Evolutionary conservation across 2,329 filamentous ascomycete species (phyloP).

Genomic region (Didymella glomerata): DNA sequence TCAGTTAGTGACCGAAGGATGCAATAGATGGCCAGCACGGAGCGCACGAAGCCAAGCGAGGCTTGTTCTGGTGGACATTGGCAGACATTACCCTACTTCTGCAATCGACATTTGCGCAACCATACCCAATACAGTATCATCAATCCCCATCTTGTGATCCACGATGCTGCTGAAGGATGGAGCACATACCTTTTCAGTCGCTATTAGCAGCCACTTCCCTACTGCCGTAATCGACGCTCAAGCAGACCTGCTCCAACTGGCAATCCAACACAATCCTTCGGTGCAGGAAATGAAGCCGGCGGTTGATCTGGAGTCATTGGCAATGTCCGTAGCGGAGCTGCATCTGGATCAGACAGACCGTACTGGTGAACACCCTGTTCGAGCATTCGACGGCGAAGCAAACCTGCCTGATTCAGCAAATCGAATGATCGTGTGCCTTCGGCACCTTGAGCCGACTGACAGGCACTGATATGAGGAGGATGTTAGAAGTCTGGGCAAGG

Average conservation of each 20-base stretch:
- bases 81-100: constrained; percentile 14
- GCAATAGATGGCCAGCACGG: not conserved
- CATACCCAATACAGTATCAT: constrained; percentile 4
- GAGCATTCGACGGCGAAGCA: not conserved
- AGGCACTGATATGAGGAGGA: not conserved
- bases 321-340: not conserved
- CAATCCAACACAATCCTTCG: not conserved
- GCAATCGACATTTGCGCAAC: constrained; percentile 7
- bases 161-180: constrained; percentile 1
- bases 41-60: constrained; percentile 1
- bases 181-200: not conserved
- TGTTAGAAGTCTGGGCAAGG: not conserved
- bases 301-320: not conserved
- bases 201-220: constrained; percentile 1
- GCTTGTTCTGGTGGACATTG: constrained; percentile 7
- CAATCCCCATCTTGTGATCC: not conserved
- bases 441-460: not conserved
- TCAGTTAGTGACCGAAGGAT: constrained; percentile 6
- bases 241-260: constrained; percentile 2
- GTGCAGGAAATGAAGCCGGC: not conserved
- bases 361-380: not conserved
- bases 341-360: not conserved
- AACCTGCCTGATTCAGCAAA: not conserved
- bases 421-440: not conserved
- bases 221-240: constrained; percentile 2